Conservation (phyloP, 495 filamentous ascomycete genomes). For the Massariosphaeria phaeospora region DNA sequence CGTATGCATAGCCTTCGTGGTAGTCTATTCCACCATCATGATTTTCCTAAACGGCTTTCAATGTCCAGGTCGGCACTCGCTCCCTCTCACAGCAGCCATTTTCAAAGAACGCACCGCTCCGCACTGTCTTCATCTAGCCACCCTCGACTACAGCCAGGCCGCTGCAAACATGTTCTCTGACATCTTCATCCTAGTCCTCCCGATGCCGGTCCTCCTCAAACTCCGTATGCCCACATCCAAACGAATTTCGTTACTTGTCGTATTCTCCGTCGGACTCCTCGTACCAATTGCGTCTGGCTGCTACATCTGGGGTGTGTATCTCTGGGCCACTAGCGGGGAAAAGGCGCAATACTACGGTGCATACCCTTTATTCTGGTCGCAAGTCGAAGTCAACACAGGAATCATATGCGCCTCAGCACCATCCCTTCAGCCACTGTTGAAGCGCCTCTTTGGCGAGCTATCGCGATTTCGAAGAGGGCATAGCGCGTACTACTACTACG, state of each 20-base stretch:
- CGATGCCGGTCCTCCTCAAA: slow-evolving; percentile 23
- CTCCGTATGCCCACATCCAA: slow-evolving; percentile 22
- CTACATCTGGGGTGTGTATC: slow-evolving; percentile 37
- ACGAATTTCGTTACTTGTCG: slow-evolving; percentile 10
- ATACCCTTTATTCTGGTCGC: slow-evolving; percentile 45
- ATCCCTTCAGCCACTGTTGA: slow-evolving; percentile 37
- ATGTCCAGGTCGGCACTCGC: slow-evolving; percentile 43
- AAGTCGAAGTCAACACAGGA: slow-evolving; percentile 46
- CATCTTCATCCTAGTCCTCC: slow-evolving; percentile 23
- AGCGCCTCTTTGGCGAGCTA: slow-evolving; percentile 11
- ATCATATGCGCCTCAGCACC: slow-evolving; percentile 46
- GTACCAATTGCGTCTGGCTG: slow-evolving; percentile 38
- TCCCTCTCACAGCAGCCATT: slow-evolving; percentile 42
- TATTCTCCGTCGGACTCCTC: slow-evolving; percentile 31
- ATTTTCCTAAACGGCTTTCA: slow-evolving; percentile 38
- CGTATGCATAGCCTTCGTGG: slow-evolving; percentile 40
- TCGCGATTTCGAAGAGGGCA: background rate
- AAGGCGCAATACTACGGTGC: slow-evolving; percentile 36
- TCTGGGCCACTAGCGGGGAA: slow-evolving; percentile 4
- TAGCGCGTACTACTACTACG: slow-evolving; percentile 25
- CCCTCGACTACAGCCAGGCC: slow-evolving; percentile 23
- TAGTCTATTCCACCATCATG: slow-evolving; percentile 36
- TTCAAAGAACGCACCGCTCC: slow-evolving; percentile 21
- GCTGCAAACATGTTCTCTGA: slow-evolving; percentile 31
- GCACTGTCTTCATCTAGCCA: slow-evolving; percentile 8